Evolutionary conservation across 768 basidiomycete genomes (phyloP).

Genomic region (Hypholoma sublateritium): DNA sequence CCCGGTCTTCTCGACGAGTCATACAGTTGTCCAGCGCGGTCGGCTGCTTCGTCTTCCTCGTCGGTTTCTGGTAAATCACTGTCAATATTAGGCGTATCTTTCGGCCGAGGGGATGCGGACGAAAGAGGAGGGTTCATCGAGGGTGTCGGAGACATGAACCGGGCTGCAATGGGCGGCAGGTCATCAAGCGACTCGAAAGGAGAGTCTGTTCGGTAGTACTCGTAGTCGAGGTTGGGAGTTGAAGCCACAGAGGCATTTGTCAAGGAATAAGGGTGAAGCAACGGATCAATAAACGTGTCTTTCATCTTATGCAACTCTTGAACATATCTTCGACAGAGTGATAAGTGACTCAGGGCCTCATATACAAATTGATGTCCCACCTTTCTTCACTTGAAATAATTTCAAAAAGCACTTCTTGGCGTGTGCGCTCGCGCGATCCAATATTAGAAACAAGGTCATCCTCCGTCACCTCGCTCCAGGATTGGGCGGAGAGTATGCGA

Average conservation of each 20-base stretch:
- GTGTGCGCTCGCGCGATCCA: slow-evolving; percentile 90
- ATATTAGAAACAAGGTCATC: slow-evolving; percentile 92
- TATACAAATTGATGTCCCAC: slow-evolving; percentile 38
- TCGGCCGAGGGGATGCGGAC: slow-evolving; percentile 42
- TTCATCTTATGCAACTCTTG: slow-evolving; percentile 88
- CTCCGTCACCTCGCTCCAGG: slow-evolving; percentile 94
- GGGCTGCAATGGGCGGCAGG: slow-evolving; percentile 85
- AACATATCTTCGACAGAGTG: slow-evolving; percentile 68
- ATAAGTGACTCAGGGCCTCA: slow-evolving; percentile 11
- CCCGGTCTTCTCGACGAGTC: slow-evolving; percentile 30
- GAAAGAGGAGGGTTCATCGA: slow-evolving; percentile 31
- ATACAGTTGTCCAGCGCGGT: slow-evolving; percentile 50
- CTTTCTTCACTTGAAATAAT: slow-evolving; percentile 96
- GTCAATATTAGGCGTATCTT: slow-evolving; percentile 67
- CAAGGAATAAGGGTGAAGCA: slow-evolving; percentile 79
- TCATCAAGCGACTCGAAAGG: slow-evolving; percentile 71
- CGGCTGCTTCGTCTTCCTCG: slow-evolving; percentile 64
- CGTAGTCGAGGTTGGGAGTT: slow-evolving; percentile 62
- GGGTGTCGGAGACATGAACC: slow-evolving; percentile 82
- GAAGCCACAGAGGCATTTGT: slow-evolving; percentile 48
- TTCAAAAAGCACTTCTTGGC: slow-evolving; percentile 96
- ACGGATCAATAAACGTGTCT: slow-evolving; percentile 87
- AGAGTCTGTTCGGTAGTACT: slow-evolving; percentile 70
- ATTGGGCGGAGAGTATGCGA: slow-evolving; percentile 72
- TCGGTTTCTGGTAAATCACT: slow-evolving; percentile 69